Percentiles rank a stretch among this genome's conserved stretches.
phyloP scores from a whole-genome alignment of 2,329 filamentous ascomycete genomes.

The Raffaelea ambrosiae region DNA sequence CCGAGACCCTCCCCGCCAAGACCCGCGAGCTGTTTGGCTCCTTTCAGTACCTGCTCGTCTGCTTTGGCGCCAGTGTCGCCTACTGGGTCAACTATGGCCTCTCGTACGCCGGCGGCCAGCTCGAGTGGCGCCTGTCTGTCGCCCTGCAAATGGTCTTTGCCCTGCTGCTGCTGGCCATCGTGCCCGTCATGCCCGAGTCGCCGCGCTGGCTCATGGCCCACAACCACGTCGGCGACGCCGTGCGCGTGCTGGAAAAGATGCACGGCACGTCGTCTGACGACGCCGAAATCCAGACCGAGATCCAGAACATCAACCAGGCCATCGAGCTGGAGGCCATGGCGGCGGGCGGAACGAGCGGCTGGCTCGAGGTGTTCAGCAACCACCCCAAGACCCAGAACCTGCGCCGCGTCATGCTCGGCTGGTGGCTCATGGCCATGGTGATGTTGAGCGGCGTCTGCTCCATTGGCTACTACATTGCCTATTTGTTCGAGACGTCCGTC shows the following conservation, averaged over 20 bases:
- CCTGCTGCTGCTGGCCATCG: constrained; percentile 22
- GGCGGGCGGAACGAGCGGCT: constrained; percentile 5
- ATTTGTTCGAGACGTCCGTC: constrained; percentile 4
- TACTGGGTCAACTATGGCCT: constrained; percentile 43
- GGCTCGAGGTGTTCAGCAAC: constrained; percentile 12
- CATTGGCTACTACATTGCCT: constrained; percentile 11
- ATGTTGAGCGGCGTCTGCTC: constrained; percentile 13
- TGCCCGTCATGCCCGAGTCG: constrained; percentile 30
- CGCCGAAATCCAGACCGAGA: constrained; percentile 3
- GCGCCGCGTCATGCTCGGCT: constrained; percentile 10
- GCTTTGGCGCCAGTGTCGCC: constrained; percentile 25
- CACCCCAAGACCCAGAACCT: constrained; percentile 8
- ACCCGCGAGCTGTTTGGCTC: constrained; percentile 17
- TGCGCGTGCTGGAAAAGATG: constrained; percentile 23
- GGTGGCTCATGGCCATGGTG: constrained; percentile 14
- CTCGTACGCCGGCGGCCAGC: constrained; percentile 30
- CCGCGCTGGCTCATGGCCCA: constrained; percentile 29
- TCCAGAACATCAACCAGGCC: constrained; percentile 12
- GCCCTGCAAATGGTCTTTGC: constrained; percentile 31
- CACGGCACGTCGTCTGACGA: constrained; percentile 18
- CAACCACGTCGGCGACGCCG: constrained; percentile 25
- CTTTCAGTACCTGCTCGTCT: constrained; percentile 2
- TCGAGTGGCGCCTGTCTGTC: constrained; percentile 48
- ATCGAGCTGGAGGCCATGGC: constrained; percentile 11
- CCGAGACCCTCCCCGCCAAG: constrained; percentile 19